Evolutionary conservation across 2,329 filamentous ascomycete genomes (phyloP).

Genomic region (Botrytis cinerea): DNA sequence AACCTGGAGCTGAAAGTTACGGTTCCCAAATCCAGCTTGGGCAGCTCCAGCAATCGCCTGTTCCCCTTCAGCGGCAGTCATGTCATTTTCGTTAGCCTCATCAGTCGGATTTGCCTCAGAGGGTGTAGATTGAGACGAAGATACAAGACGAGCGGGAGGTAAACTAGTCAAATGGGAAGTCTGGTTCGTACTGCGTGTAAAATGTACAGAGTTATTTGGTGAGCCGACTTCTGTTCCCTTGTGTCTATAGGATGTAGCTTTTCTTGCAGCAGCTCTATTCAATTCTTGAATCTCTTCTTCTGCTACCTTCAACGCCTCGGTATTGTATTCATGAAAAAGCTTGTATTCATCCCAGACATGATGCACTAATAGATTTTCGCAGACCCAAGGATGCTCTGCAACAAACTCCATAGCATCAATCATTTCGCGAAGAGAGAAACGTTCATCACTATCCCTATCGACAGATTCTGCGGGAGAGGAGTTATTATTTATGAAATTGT

Average conservation of each 20-base stretch:
- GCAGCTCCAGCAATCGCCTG: neutral
- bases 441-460: neutral
- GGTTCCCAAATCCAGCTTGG: neutral
- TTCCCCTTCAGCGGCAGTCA: neutral
- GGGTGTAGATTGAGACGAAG: neutral
- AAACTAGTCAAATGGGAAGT: fast-evolving
- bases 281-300: neutral
- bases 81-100: too few species aligned
- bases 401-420: constrained; percentile 16
- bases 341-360: constrained; percentile 15
- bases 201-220: too few species aligned
- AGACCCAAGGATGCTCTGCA: constrained; percentile 2
- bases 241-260: neutral
- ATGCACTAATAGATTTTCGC: neutral
- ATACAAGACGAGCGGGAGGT: neutral
- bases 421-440: constrained; percentile 11
- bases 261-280: neutral
- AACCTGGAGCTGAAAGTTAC: constrained; percentile 4
- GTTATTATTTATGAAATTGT: neutral
- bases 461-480: neutral
- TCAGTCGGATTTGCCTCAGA: too few species aligned
- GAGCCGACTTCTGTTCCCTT: neutral
- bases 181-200: neutral
- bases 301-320: neutral
- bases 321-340: constrained; percentile 1